Percentiles rank a stretch among this genome's conserved stretches.
These are phyloP conservation scores for Lumnitzera littorea DNA, from an alignment of 345 rosid species.

Conservation along the genomic window DNA sequence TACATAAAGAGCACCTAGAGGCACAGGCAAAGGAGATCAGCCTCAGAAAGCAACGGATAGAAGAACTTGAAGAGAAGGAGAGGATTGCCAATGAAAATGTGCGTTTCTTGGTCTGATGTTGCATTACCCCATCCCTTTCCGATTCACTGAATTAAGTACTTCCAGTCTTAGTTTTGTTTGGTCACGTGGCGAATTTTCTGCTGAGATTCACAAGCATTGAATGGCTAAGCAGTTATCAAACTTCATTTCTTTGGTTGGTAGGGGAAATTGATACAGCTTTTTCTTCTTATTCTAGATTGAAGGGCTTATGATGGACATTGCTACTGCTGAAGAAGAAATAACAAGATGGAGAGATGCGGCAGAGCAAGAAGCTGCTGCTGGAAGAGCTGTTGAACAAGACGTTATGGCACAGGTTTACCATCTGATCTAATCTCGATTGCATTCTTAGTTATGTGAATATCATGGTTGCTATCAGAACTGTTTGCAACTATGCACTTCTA, in stretches of 20 bases:
- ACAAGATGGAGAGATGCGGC: constrained; percentile 98
- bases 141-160: background rate
- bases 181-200: background rate
- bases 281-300: constrained; percentile 50
- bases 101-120: constrained; percentile 18
- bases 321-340: constrained; percentile 99
- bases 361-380: constrained; percentile 98
- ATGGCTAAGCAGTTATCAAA: too few species aligned
- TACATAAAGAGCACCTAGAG: constrained; percentile 61
- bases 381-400: constrained; percentile 86
- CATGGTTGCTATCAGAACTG: background rate
- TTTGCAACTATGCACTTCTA: too few species aligned
- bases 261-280: background rate
- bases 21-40: constrained; percentile 73
- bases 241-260: too few species aligned
- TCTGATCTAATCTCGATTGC: background rate
- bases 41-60: constrained; percentile 59
- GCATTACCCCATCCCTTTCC: background rate
- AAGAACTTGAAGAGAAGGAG: constrained; percentile 87
- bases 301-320: constrained; percentile 94
- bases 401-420: constrained; percentile 57
- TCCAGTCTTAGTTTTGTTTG: background rate
- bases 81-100: constrained; percentile 92
- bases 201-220: too few species aligned
- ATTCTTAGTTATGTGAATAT: too few species aligned